These are phyloP conservation scores for Candida namnaoensis DNA, from an alignment of 805 yeast genomes.

Conservation along the genomic window DNA sequence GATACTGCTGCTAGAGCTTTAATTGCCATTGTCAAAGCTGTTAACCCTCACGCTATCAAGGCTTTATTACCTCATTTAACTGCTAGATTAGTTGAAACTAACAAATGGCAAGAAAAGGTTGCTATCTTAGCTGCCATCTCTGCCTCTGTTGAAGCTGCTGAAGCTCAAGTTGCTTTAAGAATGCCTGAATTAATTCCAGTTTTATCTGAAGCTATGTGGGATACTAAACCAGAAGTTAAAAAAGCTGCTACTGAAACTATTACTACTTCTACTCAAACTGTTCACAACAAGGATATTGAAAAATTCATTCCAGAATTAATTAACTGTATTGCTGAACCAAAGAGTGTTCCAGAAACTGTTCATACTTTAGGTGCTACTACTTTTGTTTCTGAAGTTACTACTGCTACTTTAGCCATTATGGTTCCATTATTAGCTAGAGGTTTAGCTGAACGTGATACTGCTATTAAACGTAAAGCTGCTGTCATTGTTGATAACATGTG, in stretches of 20 bases:
- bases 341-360: conserved; percentile 97
- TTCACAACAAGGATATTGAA: conserved; percentile 99
- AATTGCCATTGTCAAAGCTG: conserved; percentile 64
- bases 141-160: conserved; percentile 87
- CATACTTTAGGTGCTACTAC: conserved; percentile 99
- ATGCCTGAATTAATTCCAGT: conserved; percentile 99
- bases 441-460: conserved; percentile 98
- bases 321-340: conserved; percentile 93
- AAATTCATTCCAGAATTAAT: conserved; percentile 98
- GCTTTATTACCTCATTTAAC: conserved; percentile 77
- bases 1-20: conserved; percentile 71
- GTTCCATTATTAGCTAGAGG: conserved; percentile 98
- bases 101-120: conserved; percentile 98
- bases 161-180: conserved; percentile 93
- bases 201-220: conserved; percentile 99
- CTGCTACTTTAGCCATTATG: conserved; percentile 99
- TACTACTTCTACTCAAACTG: conserved; percentile 94
- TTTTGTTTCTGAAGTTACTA: conserved; percentile 98
- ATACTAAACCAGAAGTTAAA: conserved; percentile 98
- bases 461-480: conserved; percentile 99
- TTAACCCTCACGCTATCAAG: conserved; percentile 93
- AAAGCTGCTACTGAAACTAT: conserved; percentile 92
- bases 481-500: conserved; percentile 99
- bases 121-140: conserved; percentile 81
- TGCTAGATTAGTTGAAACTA: conserved; percentile 54